Base-by-base conservation (phyloP, 2,329 filamentous ascomycete species). In the Aspergillus sp. region DNA sequence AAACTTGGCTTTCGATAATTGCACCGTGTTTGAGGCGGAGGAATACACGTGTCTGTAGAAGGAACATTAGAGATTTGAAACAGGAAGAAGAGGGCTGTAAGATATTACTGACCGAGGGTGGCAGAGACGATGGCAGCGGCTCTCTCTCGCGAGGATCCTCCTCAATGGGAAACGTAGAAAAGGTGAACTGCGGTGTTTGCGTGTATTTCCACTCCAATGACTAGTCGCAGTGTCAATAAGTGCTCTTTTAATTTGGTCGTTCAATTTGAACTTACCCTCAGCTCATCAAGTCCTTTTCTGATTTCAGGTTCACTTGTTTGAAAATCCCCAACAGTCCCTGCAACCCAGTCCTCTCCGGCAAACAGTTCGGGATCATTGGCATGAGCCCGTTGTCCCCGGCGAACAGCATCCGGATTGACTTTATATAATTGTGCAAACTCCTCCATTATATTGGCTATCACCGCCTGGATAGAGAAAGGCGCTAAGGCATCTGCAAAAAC, bases 121-220 rank as follows among this genome's bases (percentile, higher is more conserved):
- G 72, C 3, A 85, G 66, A 19, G 70, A 64, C 9, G 67, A 59
- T 1, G 79, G 76, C 9, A 78, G 47, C 0, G 62, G 54, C 1
- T 80, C 79, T 33, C 81, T 71, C 46, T 75, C 66, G 44, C 82
- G 69, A 44, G 79, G 70, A 66, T 86, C 74, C 34, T 81, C 71
- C 50, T 81, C 71, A 49, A 75, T 76, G 32, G 83, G 67, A 62
- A 78, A 70, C 4, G 78, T 82, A 4, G 79, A 81, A 53, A 91
- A 82, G 6, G 77, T 81, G 63, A 95, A 96, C 43, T 84, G 83
- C 1, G 90, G 90, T 2, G 90, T 95, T 68, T 95, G 90, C 2
- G 79, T 79, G 66, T 85, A 95, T 45, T 85, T 85, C 89, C 90
- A 96, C 56, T 68, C 65, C 43, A 53, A 37, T 34, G 62, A 75